Conservation (phyloP, 2,329 filamentous ascomycete genomes). For the Epichloe aotearoae region DNA sequence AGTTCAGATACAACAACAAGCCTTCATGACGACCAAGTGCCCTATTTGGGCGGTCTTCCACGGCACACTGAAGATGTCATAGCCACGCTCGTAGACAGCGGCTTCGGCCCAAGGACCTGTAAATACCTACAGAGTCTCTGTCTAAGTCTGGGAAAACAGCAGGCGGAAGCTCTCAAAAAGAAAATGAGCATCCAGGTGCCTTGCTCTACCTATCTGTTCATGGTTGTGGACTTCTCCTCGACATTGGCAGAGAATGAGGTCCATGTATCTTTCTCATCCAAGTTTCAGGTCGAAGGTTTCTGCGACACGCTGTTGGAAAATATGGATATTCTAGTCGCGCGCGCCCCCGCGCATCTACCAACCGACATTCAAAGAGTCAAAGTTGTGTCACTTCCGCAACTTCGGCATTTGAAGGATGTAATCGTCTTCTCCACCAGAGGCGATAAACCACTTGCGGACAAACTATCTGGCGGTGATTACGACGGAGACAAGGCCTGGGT, state of each 20-base stretch:
- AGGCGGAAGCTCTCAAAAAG: slow-evolving; percentile 38
- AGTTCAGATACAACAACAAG: slow-evolving; percentile 26
- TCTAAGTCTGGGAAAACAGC: slow-evolving; percentile 32
- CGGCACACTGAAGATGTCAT: slow-evolving; percentile 35
- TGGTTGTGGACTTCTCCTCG: slow-evolving; percentile 53
- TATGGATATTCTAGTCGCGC: slow-evolving; percentile 51
- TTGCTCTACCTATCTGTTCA: slow-evolving; percentile 48
- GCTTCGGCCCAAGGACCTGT: slow-evolving; percentile 40
- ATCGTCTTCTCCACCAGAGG: slow-evolving; percentile 62
- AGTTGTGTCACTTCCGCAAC: slow-evolving; percentile 41
- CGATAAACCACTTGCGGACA: slow-evolving; percentile 47
- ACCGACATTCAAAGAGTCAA: slow-evolving; percentile 62
- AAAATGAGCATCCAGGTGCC: slow-evolving; percentile 49
- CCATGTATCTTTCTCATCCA: slow-evolving; percentile 53
- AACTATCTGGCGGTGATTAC: slow-evolving; percentile 68
- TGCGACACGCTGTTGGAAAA: slow-evolving; percentile 40
- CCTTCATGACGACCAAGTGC: slow-evolving; percentile 24
- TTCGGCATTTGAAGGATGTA: slow-evolving; percentile 62
- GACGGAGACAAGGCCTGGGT: slow-evolving; percentile 71
- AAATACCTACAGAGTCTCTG: slow-evolving; percentile 35
- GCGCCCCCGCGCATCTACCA: slow-evolving; percentile 54
- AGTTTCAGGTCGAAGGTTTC: slow-evolving; percentile 43
- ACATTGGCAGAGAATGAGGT: slow-evolving; percentile 52
- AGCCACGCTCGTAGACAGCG: slow-evolving; percentile 41
- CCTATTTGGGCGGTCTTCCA: slow-evolving; percentile 38